Evolutionary conservation across 2,329 filamentous ascomycete species (phyloP), one percentile per base, ranked within the genome.

Genomic region (Xylaria sp.): DNA sequence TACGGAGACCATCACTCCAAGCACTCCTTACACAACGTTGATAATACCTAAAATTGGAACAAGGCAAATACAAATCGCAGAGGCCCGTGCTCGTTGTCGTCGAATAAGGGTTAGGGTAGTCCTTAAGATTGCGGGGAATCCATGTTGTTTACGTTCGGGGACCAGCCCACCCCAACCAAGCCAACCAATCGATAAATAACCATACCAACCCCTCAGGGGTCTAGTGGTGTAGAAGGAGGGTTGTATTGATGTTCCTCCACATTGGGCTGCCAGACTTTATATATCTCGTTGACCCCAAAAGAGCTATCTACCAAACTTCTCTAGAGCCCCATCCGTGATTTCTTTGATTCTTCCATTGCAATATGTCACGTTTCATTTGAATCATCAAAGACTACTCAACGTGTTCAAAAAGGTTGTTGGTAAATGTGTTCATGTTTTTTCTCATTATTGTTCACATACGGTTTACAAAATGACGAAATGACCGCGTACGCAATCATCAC

Each of bases 51-150:
- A 38, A 23, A 26, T 23, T 23, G n/a, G 11, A 6, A 26, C 46
- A 48, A 26, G 13, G 23, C 46, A 28, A 49, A 48, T 48, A 15
- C 20, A 26, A 48, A 26, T 13, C 20, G 20, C 46, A 13, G 15
- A 23, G 49, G 49, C 7, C 49, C 49, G 26, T 53, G 49, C 48
- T 51, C 13, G 26, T 31, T 9, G 5, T 15, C 48, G 17, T 51
- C 48, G n/a, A 51, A 56, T 20, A 38, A n/a, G 7, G 51, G 51
- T 56, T 36, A 56, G 28, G 53, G 28, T 38, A 20, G 51, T 54
- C 51, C 28, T 44, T 59, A 31, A 31, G 38, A 59, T 31, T 70
- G 68, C 68, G 68, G 68, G 68, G 68, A 68, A 70, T 59, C 68
- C 68, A 66, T 66, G 65, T 62, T 59, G 23, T 44, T 46, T 46